Evolutionary conservation across 2,329 filamentous ascomycete species (phyloP), one percentile per base, ranked within the genome.

Genomic region (Trichoderma polysporum): DNA sequence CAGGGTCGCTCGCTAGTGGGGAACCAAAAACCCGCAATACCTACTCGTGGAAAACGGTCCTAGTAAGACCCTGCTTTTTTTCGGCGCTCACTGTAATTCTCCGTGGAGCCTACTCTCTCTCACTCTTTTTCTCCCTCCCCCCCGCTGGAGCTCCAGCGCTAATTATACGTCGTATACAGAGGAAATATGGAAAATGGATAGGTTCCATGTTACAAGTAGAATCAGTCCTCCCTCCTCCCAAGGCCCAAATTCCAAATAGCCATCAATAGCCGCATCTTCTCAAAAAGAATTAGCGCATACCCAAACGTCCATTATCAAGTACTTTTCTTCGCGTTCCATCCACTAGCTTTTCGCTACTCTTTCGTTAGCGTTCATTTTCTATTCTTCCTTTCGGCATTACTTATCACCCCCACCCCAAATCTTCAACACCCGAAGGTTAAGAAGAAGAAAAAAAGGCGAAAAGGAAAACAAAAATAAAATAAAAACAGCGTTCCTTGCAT

Each of bases 101-200:
- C 58, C 58, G 45, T 61, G 45, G 33, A 52, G 35, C 29, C 19
- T 25, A 17, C 45, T 35, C 37, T 49, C 19, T 15, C 31, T 29
- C 19, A 9, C 3, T 8, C 41, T 6, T 52, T 49, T n/a, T 25
- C 15, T 53, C 31, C 59, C 59, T 25, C 15, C 41, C 31, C 59
- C 59, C 60, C 60, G 49, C 60, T 25, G 25, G 33, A 54, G 49
- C 60, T 61, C 31, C 58, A 61, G 47, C 49, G n/a, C 49, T 41
- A 45, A 27, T 62, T 25, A 12, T 53, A 10, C 35, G 10, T 62
- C 47, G 47, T 31, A 41, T 12, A 39, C 6, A 7, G 33, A 61
- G 4, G 15, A 45, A 61, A 33, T 35, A 50, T n/a, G 25, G 35
- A 17, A 47, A 60, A 41, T 19, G 4, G 25, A n/a, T 31, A 3